A percentile compares a stretch with the other conserved stretches of the same genome.
These are phyloP conservation scores for Botryosphaeria dothidea DNA, from an alignment of 2,329 filamentous ascomycete species.

Conservation along the genomic window DNA sequence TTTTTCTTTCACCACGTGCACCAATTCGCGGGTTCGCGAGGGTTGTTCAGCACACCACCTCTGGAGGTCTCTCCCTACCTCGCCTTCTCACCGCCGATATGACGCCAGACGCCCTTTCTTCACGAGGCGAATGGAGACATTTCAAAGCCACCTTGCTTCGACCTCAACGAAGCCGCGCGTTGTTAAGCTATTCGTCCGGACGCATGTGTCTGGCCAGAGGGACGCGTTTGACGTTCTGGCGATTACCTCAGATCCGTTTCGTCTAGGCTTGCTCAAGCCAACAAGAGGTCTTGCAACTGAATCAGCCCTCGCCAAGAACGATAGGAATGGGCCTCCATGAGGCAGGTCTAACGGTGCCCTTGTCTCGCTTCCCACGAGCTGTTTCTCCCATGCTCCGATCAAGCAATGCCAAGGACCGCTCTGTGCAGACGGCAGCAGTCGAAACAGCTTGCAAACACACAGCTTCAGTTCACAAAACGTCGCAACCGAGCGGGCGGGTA, in stretches of 20 bases:
- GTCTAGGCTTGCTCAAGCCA: constrained; percentile 8
- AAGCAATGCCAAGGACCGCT: constrained; percentile 7
- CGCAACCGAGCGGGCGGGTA: not conserved
- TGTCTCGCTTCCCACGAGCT: not conserved
- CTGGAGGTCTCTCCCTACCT: not conserved
- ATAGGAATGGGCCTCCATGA: not conserved
- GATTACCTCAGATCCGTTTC: constrained; percentile 7
- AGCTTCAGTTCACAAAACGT: not conserved
- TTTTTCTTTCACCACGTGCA: constrained; percentile 20
- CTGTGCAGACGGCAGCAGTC: not conserved
- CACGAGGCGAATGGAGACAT: not conserved
- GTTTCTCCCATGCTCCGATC: not conserved
- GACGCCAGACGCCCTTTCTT: not conserved
- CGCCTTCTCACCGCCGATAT: not conserved
- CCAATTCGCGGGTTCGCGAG: not conserved
- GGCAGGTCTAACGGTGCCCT: not conserved
- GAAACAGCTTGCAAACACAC: not conserved
- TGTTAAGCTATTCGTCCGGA: not conserved
- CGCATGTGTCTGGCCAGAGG: not conserved
- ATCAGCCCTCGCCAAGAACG: not conserved
- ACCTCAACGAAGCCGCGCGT: not conserved
- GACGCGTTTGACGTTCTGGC: not conserved
- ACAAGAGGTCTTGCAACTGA: not conserved
- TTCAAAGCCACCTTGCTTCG: not conserved
- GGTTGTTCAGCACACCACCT: constrained; percentile 1